These are phyloP conservation scores for Pezicula radicicola DNA, from an alignment of 2,329 filamentous ascomycete species.

Conservation along the genomic window DNA sequence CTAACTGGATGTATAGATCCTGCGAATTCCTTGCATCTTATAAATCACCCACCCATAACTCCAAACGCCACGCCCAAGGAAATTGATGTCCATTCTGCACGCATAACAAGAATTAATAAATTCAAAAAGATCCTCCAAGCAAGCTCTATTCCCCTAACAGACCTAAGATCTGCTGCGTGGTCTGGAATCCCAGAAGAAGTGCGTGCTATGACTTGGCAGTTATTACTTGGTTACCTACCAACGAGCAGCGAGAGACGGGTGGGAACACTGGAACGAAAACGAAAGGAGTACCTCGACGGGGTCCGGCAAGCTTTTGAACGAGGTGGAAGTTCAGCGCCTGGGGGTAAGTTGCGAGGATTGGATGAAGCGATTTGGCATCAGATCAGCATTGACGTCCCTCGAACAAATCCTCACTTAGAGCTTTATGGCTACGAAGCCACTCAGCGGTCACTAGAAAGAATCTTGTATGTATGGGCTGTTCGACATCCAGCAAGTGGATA, in stretches of 20 bases:
- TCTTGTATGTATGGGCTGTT: conserved; percentile 96
- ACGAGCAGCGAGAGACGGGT: conserved; percentile 95
- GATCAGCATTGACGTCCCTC: conserved; percentile 95
- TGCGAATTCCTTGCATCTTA: conserved; percentile 91
- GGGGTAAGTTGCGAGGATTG: conserved; percentile 60
- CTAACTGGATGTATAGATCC: conserved; percentile 50
- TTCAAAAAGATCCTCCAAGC: conserved; percentile 95
- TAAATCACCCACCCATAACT: conserved; percentile 77
- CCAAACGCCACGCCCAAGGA: conserved; percentile 77
- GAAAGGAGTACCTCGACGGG: conserved; percentile 94
- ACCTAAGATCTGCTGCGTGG: conserved; percentile 86
- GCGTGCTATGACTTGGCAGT: conserved; percentile 97
- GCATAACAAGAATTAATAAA: conserved; percentile 94
- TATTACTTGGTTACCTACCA: conserved; percentile 90
- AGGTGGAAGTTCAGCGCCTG: conserved; percentile 39
- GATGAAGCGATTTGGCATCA: conserved; percentile 99
- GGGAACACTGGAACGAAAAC: conserved; percentile 85
- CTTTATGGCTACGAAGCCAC: conserved; percentile 96
- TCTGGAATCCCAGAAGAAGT: conserved; percentile 93
- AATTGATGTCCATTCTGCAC: conserved; percentile 78
- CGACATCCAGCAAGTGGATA: conserved; percentile 96
- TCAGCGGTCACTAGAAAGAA: conserved; percentile 88
- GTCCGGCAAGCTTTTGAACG: conserved; percentile 72
- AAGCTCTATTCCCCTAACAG: conserved; percentile 80
- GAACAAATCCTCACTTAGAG: conserved; percentile 93